Conservation (phyloP, 192 early-diverging fungal genomes). For the Linnemannia elongata region DNA sequence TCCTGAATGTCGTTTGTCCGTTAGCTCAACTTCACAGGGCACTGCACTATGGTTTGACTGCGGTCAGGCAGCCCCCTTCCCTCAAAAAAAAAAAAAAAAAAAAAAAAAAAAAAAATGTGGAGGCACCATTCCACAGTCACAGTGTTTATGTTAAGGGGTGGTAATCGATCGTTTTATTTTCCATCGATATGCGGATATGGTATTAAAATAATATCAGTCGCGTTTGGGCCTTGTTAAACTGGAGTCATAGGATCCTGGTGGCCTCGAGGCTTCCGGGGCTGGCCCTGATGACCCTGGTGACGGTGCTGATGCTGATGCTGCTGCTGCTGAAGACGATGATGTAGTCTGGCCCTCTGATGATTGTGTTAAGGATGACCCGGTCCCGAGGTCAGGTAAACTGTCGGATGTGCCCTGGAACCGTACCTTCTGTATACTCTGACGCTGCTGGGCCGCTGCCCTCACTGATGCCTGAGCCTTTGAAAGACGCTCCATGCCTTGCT, state of each 20-base stretch:
- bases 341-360: not conserved
- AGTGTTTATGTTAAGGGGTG: conserved; percentile 14
- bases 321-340: not conserved
- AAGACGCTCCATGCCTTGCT: conserved; percentile 47
- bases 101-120: conserved; percentile 19
- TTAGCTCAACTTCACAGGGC: not conserved
- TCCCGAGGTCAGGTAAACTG: not conserved
- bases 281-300: not conserved
- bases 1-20: not conserved
- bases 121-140: not conserved
- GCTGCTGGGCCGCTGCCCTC: conserved; percentile 21
- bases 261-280: not conserved
- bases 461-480: conserved; percentile 44
- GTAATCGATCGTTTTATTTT: not conserved
- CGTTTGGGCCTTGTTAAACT: not conserved
- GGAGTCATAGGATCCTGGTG: not conserved
- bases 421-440: conserved; percentile 31
- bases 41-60: not conserved
- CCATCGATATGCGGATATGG: not conserved
- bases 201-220: not conserved
- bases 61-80: not conserved
- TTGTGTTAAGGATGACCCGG: not conserved
- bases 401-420: conserved; percentile 26
- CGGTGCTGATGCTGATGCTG: not conserved
- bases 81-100: not conserved